Evolutionary conservation across 2,329 filamentous ascomycete genomes (phyloP).

Genomic region (Sclerotinia glacialis): DNA sequence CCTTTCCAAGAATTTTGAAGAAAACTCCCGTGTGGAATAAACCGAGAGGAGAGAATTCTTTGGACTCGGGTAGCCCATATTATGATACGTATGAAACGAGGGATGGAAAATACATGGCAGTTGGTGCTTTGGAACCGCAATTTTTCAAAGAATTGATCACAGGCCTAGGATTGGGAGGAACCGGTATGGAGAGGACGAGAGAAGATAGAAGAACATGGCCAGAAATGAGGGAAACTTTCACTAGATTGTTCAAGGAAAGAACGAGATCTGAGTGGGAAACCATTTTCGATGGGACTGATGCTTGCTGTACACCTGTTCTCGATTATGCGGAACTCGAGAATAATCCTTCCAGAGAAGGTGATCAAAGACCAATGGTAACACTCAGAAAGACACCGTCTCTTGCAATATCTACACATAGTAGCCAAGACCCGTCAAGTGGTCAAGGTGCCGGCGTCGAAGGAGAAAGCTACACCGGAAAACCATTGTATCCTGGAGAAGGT

Average conservation of each 20-base stretch:
- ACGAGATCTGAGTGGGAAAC: conserved; percentile 77
- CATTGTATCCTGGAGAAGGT: conserved; percentile 64
- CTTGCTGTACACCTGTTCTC: conserved; percentile 86
- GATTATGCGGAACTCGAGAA: conserved; percentile 68
- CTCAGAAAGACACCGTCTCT: conserved; percentile 67
- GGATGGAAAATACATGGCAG: conserved; percentile 76
- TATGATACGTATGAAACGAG: conserved; percentile 87
- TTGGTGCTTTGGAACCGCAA: conserved; percentile 86
- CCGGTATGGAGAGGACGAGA: conserved; percentile 52
- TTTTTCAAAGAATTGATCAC: conserved; percentile 71
- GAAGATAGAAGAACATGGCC: conserved; percentile 66
- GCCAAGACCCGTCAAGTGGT: conserved; percentile 43
- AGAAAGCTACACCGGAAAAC: conserved; percentile 60
- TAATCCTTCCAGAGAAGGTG: conserved; percentile 52
- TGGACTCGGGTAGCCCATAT: conserved; percentile 84
- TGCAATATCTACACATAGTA: conserved; percentile 52
- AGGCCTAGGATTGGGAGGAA: conserved; percentile 59
- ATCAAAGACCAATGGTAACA: conserved; percentile 69
- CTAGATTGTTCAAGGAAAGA: conserved; percentile 62
- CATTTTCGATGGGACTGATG: conserved; percentile 86
- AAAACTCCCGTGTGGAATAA: conserved; percentile 61
- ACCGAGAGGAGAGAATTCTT: conserved; percentile 68
- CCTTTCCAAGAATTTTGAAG: conserved; percentile 68
- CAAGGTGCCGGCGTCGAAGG: conserved; percentile 66
- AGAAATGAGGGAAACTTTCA: conserved; percentile 60